Conservation (phyloP, 2,329 filamentous ascomycete genomes). For the Colletotrichum falcatum region DNA sequence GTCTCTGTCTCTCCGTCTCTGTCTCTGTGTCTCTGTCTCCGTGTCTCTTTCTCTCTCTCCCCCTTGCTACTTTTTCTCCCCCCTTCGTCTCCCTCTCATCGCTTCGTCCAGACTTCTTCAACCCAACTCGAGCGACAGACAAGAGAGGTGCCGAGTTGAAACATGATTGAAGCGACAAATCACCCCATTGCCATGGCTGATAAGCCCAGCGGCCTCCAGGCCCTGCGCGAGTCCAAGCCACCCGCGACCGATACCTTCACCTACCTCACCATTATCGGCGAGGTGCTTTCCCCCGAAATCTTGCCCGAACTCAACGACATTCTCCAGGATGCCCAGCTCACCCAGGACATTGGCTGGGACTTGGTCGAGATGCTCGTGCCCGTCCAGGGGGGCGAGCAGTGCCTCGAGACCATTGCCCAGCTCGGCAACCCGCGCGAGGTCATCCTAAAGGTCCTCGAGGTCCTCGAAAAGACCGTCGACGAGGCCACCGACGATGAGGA, state of each 20-base stretch:
- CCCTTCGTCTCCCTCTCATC: conserved; percentile 10
- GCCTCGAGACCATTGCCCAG: conserved; percentile 79
- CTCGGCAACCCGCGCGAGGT: conserved; percentile 86
- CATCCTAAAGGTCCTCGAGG: conserved; percentile 83
- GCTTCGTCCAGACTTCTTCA: conserved; percentile 8
- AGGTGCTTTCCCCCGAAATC: conserved; percentile 75
- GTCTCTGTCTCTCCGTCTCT: conserved; percentile 11
- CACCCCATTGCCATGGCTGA: conserved; percentile 42
- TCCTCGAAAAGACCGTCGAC: conserved; percentile 66
- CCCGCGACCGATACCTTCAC: conserved; percentile 75
- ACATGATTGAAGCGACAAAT: conserved; percentile 39
- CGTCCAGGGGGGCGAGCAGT: conserved; percentile 75
- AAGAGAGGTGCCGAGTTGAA: conserved; percentile 9
- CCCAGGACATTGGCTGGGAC: conserved; percentile 86
- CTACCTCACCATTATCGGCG: conserved; percentile 82
- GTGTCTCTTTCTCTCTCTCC: conserved; percentile 17
- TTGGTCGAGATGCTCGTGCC: conserved; percentile 80
- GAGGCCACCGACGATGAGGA: conserved; percentile 56
- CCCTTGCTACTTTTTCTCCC: conserved; percentile 19
- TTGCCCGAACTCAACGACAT: conserved; percentile 77
- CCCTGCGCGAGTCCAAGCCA: conserved; percentile 62
- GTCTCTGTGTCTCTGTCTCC: not conserved
- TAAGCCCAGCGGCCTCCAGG: conserved; percentile 56
- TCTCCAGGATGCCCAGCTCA: conserved; percentile 75
- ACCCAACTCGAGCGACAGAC: conserved; percentile 12